Percentiles rank a stretch among this genome's conserved stretches.
These are phyloP conservation scores for Naumovozyma baii DNA, from an alignment of 805 yeast species.

Conservation along the genomic window DNA sequence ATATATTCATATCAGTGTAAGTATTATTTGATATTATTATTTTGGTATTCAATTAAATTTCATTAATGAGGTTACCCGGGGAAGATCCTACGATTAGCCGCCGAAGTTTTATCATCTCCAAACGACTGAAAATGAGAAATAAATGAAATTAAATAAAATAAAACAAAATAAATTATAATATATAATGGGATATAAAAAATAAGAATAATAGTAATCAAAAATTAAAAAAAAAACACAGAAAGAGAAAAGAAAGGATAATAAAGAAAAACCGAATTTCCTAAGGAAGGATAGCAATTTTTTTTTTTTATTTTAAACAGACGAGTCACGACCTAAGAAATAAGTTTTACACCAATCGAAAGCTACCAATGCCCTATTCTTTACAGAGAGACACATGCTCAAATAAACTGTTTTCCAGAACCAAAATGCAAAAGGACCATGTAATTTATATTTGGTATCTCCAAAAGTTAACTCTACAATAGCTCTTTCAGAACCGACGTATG, in stretches of 20 bases:
- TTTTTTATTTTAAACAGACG: slow-evolving; percentile 26
- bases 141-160: too few relatives aligned
- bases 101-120: neutral
- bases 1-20: neutral
- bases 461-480: slow-evolving; percentile 87
- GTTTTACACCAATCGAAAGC: slow-evolving; percentile 85
- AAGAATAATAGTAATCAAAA: too few relatives aligned
- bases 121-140: neutral
- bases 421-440: slow-evolving; percentile 82
- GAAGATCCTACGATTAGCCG: neutral
- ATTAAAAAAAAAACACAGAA: neutral
- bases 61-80: neutral
- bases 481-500: slow-evolving; percentile 86
- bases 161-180: neutral
- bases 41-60: too few relatives aligned
- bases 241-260: neutral
- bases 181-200: neutral
- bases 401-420: slow-evolving; percentile 93
- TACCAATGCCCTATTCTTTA: slow-evolving; percentile 80
- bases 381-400: slow-evolving; percentile 82
- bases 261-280: too few relatives aligned
- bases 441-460: slow-evolving; percentile 65
- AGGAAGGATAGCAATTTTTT: too few relatives aligned
- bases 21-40: too few relatives aligned
- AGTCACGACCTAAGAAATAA: slow-evolving; percentile 84